A percentile compares a stretch with the other conserved stretches of the same genome.
phyloP scores from a whole-genome alignment of 176 grass and related monocot genomes.

The Hordeum marinum region DNA sequence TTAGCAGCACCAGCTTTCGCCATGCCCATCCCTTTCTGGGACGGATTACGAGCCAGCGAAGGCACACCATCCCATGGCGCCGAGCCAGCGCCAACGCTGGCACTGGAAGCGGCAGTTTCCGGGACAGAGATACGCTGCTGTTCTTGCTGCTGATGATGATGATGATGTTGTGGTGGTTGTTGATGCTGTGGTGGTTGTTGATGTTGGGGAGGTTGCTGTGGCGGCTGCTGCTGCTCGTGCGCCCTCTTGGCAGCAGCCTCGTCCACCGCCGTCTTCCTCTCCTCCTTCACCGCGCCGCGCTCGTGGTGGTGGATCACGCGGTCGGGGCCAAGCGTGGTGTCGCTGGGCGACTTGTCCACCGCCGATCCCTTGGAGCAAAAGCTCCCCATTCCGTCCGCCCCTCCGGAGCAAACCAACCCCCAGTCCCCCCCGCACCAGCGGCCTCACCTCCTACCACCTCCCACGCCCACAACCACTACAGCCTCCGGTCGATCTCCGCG shows the following conservation, averaged over 20 bases:
- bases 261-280: constrained; percentile 11
- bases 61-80: constrained; percentile 44
- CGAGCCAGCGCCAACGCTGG: not conserved
- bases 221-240: constrained; percentile 36
- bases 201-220: not conserved
- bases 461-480: not conserved
- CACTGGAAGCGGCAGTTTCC: not conserved
- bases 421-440: not conserved
- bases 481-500: constrained; percentile 27
- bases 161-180: not conserved
- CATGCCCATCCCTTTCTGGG: constrained; percentile 59
- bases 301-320: constrained; percentile 36
- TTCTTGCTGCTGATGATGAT: not conserved
- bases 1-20: constrained; percentile 52
- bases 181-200: constrained; percentile 4
- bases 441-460: not conserved
- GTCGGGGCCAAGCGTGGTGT: constrained; percentile 66
- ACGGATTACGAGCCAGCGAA: constrained; percentile 48
- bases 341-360: constrained; percentile 93
- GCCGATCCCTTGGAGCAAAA: constrained; percentile 80
- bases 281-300: constrained; percentile 14
- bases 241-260: constrained; percentile 42
- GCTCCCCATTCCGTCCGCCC: constrained; percentile 50
- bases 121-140: not conserved
- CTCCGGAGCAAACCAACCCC: constrained; percentile 3